These are phyloP conservation scores for Passalora sequoiae DNA, from an alignment of 2,329 filamentous ascomycete species.

Conservation along the genomic window DNA sequence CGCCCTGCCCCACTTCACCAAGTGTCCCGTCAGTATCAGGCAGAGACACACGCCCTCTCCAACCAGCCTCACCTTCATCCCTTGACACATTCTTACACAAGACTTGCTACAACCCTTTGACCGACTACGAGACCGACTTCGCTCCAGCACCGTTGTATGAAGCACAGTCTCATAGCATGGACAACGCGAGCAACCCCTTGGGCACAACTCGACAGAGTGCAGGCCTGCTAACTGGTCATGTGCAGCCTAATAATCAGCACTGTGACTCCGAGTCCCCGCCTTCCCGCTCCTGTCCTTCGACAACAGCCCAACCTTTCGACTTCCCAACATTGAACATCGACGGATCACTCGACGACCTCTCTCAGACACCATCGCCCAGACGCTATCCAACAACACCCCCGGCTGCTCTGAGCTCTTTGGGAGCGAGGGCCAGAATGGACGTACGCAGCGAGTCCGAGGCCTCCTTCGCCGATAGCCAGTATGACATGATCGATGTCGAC, in stretches of 20 bases:
- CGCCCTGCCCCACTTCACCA: no score
- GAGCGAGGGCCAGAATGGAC: conserved; percentile 23
- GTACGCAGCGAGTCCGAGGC: conserved; percentile 15
- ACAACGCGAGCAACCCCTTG: neutral
- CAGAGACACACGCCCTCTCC: no score
- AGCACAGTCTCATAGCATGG: no score
- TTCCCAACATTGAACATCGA: conserved; percentile 30
- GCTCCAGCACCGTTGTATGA: no score
- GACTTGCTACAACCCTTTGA: no score
- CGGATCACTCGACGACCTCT: conserved; percentile 28
- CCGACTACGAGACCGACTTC: no score
- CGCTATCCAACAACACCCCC: conserved; percentile 24
- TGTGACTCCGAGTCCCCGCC: conserved; percentile 1
- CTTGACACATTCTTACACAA: no score
- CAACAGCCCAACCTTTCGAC: conserved; percentile 11
- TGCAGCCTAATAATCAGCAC: neutral
- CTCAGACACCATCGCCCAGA: conserved; percentile 9
- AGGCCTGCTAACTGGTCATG: neutral
- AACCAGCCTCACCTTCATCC: no score
- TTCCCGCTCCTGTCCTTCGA: conserved; percentile 2
- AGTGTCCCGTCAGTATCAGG: no score
- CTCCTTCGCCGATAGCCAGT: conserved; percentile 25
- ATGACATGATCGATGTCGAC: conserved; percentile 33
- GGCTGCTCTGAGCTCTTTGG: conserved; percentile 29
- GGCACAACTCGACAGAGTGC: no score